Evolutionary conservation across 2,329 filamentous ascomycete genomes (phyloP).

Genomic region (Dothidotthia symphoricarpi): DNA sequence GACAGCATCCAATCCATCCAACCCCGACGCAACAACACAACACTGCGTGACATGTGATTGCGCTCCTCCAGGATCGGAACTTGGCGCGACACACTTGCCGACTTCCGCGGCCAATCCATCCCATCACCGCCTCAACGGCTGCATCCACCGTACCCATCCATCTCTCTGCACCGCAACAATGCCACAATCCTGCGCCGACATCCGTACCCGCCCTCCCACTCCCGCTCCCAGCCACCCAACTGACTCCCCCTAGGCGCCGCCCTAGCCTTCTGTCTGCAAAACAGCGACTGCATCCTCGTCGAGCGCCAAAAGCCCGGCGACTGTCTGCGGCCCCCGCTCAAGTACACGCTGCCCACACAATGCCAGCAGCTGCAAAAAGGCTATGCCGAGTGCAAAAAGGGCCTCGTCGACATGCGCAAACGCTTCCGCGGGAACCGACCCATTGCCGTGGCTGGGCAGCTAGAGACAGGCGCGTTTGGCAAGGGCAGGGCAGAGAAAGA

Average conservation of each 20-base stretch:
- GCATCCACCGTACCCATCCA: no score
- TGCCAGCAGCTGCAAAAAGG: constrained; percentile 90
- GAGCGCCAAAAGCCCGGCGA: constrained; percentile 82
- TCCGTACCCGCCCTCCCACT: constrained; percentile 62
- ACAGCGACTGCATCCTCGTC: constrained; percentile 95
- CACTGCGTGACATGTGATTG: constrained; percentile 27
- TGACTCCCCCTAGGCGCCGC: constrained; percentile 66
- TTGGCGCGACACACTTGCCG: constrained; percentile 5
- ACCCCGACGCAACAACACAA: no score
- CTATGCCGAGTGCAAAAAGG: constrained; percentile 92
- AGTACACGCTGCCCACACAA: constrained; percentile 76
- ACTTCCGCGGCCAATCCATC: constrained; percentile 4
- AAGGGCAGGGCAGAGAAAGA: constrained; percentile 29
- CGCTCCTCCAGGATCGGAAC: constrained; percentile 7
- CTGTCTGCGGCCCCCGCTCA: constrained; percentile 79
- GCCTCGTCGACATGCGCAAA: constrained; percentile 98
- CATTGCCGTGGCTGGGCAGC: constrained; percentile 50
- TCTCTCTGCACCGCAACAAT: constrained; percentile 50
- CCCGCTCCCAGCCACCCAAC: constrained; percentile 1
- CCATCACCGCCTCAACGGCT: no score
- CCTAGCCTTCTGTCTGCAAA: constrained; percentile 89
- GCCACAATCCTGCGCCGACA: constrained; percentile 96
- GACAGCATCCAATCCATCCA: constrained; percentile 9
- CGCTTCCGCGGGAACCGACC: constrained; percentile 93
- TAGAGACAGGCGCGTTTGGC: constrained; percentile 36